Evolutionary conservation across 139 green algal genomes (phyloP).

Genomic region (Chlamydomonas urium): DNA sequence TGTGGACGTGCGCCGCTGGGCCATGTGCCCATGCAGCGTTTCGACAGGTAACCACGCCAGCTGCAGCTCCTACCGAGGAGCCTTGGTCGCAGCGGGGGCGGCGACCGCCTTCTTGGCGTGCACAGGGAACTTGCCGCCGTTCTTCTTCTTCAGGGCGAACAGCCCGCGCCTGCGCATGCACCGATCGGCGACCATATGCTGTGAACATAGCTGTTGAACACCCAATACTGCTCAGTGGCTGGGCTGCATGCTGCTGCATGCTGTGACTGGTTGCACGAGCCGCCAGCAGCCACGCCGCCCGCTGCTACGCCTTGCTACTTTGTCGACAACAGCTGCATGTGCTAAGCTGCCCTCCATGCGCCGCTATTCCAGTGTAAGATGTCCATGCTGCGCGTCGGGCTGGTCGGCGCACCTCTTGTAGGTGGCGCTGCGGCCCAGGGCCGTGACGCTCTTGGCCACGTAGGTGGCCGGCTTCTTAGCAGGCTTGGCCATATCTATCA

Average conservation of each 20-base stretch:
- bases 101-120: constrained; percentile 57
- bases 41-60: too few relatives aligned
- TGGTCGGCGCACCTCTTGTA: constrained; percentile 32
- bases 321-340: not conserved
- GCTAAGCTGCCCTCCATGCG: not conserved
- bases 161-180: constrained; percentile 44
- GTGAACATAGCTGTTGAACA: not conserved
- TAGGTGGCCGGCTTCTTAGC: constrained; percentile 27
- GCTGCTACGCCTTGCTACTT: too few relatives aligned
- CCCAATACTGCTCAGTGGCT: too few relatives aligned
- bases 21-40: too few relatives aligned
- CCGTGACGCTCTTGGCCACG: constrained; percentile 49
- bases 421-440: constrained; percentile 44
- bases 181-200: not conserved
- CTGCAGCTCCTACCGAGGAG: constrained; percentile 21
- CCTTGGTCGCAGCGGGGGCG: constrained; percentile 42
- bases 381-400: not conserved
- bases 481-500: not conserved
- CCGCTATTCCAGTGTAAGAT: too few relatives aligned
- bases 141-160: constrained; percentile 95
- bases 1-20: too few relatives aligned
- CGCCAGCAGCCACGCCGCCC: too few relatives aligned
- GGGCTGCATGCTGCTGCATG: too few relatives aligned
- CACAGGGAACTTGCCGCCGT: constrained; percentile 89
- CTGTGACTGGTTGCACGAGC: too few relatives aligned